A percentile compares a stretch with the other conserved stretches of the same genome.
Conservation (phyloP, 2,329 filamentous ascomycete species). For the Chlorencoelia australis region DNA sequence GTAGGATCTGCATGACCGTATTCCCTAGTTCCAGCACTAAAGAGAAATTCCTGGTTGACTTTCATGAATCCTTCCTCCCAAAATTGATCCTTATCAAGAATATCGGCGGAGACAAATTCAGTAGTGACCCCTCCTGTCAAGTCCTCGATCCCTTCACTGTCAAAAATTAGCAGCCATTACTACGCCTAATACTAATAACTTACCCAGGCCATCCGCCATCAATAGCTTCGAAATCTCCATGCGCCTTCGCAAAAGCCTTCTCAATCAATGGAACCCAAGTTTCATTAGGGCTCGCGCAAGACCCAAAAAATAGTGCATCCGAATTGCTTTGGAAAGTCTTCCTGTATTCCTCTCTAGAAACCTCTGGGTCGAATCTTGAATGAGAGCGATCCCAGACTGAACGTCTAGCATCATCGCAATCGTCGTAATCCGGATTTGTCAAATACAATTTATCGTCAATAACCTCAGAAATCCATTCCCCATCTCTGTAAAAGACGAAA, state of each 20-base stretch:
- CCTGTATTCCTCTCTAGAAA: constrained; percentile 39
- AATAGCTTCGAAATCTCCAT: constrained; percentile 68
- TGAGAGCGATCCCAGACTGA: constrained; percentile 11
- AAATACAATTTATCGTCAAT: constrained; percentile 86
- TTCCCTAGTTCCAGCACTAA: constrained; percentile 40
- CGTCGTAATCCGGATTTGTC: constrained; percentile 70
- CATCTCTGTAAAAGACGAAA: constrained; percentile 78
- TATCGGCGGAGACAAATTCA: constrained; percentile 56
- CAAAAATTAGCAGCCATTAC: neutral
- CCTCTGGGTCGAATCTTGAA: constrained; percentile 5
- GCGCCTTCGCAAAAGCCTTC: constrained; percentile 75
- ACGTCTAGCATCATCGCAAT: constrained; percentile 55
- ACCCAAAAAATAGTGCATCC: constrained; percentile 66
- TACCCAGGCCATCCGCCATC: constrained; percentile 52
- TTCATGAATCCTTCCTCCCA: constrained; percentile 73
- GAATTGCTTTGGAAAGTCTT: constrained; percentile 42
- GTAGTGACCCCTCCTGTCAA: constrained; percentile 59
- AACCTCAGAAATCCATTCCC: constrained; percentile 84
- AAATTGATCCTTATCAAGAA: constrained; percentile 68
- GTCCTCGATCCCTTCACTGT: constrained; percentile 42
- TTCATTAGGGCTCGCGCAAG: constrained; percentile 64
- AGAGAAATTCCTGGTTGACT: constrained; percentile 71
- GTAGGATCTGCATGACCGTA: constrained; percentile 7
- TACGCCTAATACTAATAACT: neutral
- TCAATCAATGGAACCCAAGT: constrained; percentile 73